Percentiles rank a stretch among this genome's conserved stretches.
Evolutionary conservation across 495 filamentous ascomycete genomes (phyloP).

Genomic region (Lasiosphaeria hispida): DNA sequence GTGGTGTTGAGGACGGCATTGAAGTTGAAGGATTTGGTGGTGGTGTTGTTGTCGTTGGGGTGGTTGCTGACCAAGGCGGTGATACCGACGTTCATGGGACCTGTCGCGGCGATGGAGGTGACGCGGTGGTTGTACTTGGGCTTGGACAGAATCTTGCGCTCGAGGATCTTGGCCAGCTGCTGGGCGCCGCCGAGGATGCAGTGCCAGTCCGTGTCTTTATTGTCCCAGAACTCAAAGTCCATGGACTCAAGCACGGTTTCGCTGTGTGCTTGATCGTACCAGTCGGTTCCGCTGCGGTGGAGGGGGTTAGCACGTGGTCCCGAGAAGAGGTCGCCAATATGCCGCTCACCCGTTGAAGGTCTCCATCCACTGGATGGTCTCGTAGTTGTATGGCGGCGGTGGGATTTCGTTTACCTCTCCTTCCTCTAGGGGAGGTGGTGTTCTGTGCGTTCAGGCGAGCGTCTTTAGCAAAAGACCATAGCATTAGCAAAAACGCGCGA

Average conservation of each 20-base stretch:
- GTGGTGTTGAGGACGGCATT: slow-evolving; percentile 32
- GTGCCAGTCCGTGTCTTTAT: slow-evolving; percentile 9
- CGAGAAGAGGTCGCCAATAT: neutral
- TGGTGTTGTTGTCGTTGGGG: too few relatives aligned
- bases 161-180: slow-evolving; percentile 19
- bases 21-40: slow-evolving; percentile 22
- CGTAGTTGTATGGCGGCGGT: neutral
- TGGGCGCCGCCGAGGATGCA: slow-evolving; percentile 25
- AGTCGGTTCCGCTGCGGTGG: slow-evolving; percentile 5
- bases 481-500: too few relatives aligned
- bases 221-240: slow-evolving; percentile 29
- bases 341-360: neutral
- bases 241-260: slow-evolving; percentile 36
- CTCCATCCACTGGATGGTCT: neutral
- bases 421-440: too few relatives aligned
- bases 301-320: neutral
- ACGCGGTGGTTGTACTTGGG: neutral
- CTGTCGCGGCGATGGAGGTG: neutral
- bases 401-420: too few relatives aligned
- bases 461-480: neutral
- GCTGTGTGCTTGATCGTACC: slow-evolving; percentile 31
- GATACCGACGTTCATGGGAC: neutral
- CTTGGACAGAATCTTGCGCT: neutral
- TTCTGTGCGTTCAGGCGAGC: neutral
- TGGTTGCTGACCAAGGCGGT: neutral